These are phyloP conservation scores for Phanerochaete sordida DNA, from an alignment of 768 basidiomycete species.

Conservation along the genomic window DNA sequence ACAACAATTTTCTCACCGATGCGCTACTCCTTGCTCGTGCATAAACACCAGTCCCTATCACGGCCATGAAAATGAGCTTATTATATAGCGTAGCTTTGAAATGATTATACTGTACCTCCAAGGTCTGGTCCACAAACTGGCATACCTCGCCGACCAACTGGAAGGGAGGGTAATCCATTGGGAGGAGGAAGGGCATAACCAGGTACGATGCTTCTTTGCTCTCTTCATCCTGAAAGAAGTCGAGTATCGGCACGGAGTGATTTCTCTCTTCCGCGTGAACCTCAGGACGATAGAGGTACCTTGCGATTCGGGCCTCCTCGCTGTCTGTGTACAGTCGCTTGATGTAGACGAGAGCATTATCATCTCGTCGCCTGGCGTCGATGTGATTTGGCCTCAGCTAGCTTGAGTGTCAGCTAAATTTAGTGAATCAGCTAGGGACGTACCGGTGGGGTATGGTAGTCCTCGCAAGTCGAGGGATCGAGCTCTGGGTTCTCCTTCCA, in stretches of 20 bases:
- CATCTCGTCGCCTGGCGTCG: no score
- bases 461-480: not conserved
- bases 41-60: conserved; percentile 19
- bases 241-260: conserved; percentile 21
- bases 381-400: no score
- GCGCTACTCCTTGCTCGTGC: conserved; percentile 20
- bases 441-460: no score
- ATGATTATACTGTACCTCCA: no score
- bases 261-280: conserved; percentile 13
- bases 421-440: no score
- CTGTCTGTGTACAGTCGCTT: no score
- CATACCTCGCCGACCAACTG: not conserved
- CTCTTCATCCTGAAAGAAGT: conserved; percentile 14
- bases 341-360: no score
- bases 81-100: no score
- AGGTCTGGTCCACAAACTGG: not conserved
- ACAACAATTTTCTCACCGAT: conserved; percentile 7
- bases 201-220: not conserved
- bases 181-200: not conserved
- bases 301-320: no score
- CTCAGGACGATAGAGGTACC: no score
- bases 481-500: not conserved
- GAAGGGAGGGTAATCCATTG: not conserved
- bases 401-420: no score
- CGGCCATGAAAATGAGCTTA: no score